Conservation (phyloP, 768 basidiomycete genomes). For the Terana coerulea region DNA sequence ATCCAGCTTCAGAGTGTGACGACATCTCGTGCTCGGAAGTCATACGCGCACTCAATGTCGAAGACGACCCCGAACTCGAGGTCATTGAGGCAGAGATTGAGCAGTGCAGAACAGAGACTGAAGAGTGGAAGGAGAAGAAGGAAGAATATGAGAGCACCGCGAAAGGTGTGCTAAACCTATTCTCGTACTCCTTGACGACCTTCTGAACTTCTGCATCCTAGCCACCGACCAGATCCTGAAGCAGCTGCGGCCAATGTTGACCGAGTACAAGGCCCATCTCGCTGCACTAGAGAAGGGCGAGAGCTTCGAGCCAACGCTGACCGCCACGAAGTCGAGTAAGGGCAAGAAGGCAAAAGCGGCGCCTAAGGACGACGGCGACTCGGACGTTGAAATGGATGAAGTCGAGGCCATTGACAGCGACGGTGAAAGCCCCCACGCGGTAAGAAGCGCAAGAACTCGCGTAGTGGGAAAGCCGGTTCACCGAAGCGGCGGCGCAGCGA, state of each 20-base stretch:
- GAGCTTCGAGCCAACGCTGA: conserved; percentile 40
- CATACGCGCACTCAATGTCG: conserved; percentile 44
- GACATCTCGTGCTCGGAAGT: conserved; percentile 61
- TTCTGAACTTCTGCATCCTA: not conserved
- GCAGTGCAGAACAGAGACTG: conserved; percentile 29
- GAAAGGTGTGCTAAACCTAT: conserved; percentile 35
- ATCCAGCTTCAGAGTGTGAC: conserved; percentile 56
- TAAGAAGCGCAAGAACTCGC: conserved; percentile 49
- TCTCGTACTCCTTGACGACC: conserved; percentile 2
- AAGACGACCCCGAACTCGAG: conserved; percentile 50
- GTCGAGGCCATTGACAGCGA: too few species aligned
- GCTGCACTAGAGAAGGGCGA: conserved; percentile 43
- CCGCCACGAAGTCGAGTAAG: conserved; percentile 19
- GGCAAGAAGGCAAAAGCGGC: conserved; percentile 14
- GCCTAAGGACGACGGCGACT: conserved; percentile 13
- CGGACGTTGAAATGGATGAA: not conserved
- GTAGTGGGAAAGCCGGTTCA: conserved; percentile 36
- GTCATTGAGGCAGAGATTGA: conserved; percentile 46
- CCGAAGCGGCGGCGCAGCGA: conserved; percentile 40
- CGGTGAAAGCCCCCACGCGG: conserved; percentile 17
- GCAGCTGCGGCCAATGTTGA: conserved; percentile 30
- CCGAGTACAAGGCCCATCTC: conserved; percentile 44
- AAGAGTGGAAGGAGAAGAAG: conserved; percentile 41
- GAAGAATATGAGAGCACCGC: conserved; percentile 31
- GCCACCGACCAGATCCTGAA: conserved; percentile 39